Base-by-base conservation (phyloP, 805 yeast species). In the Suhomyces sp. region DNA sequence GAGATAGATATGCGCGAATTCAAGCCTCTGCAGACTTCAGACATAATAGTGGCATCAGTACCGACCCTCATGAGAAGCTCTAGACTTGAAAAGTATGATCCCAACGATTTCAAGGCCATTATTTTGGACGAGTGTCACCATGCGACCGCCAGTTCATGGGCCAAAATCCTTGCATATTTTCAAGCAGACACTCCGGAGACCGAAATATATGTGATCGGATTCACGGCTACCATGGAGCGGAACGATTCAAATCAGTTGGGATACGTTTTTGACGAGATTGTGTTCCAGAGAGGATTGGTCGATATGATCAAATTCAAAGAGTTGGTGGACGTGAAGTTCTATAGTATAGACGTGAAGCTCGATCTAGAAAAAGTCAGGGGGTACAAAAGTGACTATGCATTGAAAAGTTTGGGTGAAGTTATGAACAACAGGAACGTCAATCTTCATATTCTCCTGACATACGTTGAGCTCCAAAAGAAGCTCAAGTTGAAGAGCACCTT, bases 61-160 rank as follows among this genome's bases (percentile, higher is more conserved):
- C 90, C 85, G 22, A 80, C 94, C 0, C 64, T 91, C 48, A 64
- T 70, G 5, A 69, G 84, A 17, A 51, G 60, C 36, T 58, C 69
- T 0, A 66, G 94, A 46, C 68, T 89, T 17, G 68, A 69, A 1
- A 68, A 72, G 46, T 87, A 85, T 60, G 67, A 81, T 51, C 86
- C 92, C 0, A 47, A 51, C 2, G 80, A 81, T n/a, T 86, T 79
- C 70, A 87, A 89, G 63, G 75, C 91, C 31, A 80, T 93, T 15
- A 83, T 92, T 19, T 75, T 92, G 2, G 98, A 92, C 69, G 98
- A 92, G 66, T 96, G 97, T 41, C 98, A 92, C 64, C 97, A 92
- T 68, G 86, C 96, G 0, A 87, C 88, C 0, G 90, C 97, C 0
- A 63, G 67, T 13, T 77, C 91, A 0, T 93, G 92, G 72, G 45